A percentile compares a stretch with the other conserved stretches of the same genome.
Conservation (phyloP, 2,329 filamentous ascomycete genomes). For the Nigrograna mackinnonii region DNA sequence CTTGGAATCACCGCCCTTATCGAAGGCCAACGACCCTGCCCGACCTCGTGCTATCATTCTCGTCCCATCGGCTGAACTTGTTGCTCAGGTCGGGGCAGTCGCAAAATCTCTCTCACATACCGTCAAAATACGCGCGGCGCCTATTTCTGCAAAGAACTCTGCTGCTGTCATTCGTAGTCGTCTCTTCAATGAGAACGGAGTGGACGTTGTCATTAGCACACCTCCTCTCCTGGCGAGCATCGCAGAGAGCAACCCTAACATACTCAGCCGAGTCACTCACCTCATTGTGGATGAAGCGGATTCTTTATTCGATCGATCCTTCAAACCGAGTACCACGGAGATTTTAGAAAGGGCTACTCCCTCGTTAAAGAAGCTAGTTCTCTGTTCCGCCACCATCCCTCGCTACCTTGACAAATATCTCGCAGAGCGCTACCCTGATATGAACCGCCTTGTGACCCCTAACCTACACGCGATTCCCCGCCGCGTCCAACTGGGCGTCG, state of each 20-base stretch:
- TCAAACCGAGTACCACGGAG: constrained; percentile 77
- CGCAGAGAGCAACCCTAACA: constrained; percentile 84
- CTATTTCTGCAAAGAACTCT: constrained; percentile 77
- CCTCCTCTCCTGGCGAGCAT: constrained; percentile 89
- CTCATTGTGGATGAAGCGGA: constrained; percentile 95
- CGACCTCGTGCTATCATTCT: constrained; percentile 84
- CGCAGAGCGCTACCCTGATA: constrained; percentile 78
- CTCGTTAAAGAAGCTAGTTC: constrained; percentile 81
- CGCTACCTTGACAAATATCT: constrained; percentile 84
- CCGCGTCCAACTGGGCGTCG: constrained; percentile 88
- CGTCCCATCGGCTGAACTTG: constrained; percentile 89
- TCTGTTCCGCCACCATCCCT: constrained; percentile 96
- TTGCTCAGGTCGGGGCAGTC: constrained; percentile 80
- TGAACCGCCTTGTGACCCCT: constrained; percentile 85
- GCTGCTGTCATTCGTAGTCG: constrained; percentile 81
- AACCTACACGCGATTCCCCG: constrained; percentile 96
- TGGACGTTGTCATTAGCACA: constrained; percentile 86
- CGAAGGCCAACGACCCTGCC: constrained; percentile 69
- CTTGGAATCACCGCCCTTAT: constrained; percentile 60
- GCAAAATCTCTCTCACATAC: constrained; percentile 83
- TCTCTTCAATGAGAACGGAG: constrained; percentile 77
- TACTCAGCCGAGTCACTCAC: constrained; percentile 88
- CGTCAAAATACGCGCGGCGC: constrained; percentile 82
- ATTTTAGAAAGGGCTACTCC: constrained; percentile 83
- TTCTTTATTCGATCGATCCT: constrained; percentile 91